phyloP scores from a whole-genome alignment of 2,329 filamentous ascomycete genomes.

The Magnaporthiopsis incrustans region DNA sequence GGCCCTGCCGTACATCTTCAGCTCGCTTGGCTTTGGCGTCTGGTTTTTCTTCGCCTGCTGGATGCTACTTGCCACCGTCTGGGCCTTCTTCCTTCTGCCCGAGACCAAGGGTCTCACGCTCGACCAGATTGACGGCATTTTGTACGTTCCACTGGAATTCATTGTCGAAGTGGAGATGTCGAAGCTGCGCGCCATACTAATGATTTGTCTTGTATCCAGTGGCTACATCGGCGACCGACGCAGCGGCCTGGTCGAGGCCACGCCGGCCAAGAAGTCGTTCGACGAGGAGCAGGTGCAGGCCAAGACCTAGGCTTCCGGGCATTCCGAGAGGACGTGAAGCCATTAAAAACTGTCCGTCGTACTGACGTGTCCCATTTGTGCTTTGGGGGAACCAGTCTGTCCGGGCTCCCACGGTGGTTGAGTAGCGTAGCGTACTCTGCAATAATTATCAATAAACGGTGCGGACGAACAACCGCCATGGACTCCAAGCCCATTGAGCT shows the following conservation, averaged over 20 bases:
- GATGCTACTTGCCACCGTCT: slow-evolving; percentile 39
- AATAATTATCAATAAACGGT: too few relatives aligned
- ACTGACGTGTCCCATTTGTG: too few relatives aligned
- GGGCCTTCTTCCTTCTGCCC: slow-evolving; percentile 43
- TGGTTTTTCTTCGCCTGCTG: slow-evolving; percentile 50
- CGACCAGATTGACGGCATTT: slow-evolving; percentile 38
- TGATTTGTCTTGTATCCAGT: not conserved
- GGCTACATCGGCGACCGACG: slow-evolving; percentile 4
- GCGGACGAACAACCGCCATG: too few relatives aligned
- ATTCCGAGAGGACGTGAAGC: not conserved
- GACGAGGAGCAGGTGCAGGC: not conserved
- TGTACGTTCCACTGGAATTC: slow-evolving; percentile 7
- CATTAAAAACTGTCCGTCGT: too few relatives aligned
- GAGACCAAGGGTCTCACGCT: slow-evolving; percentile 48
- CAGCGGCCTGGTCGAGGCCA: not conserved
- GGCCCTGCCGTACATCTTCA: slow-evolving; percentile 36
- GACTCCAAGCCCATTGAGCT: too few relatives aligned
- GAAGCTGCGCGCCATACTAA: not conserved
- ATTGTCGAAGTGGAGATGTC: not conserved
- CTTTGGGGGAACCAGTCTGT: too few relatives aligned
- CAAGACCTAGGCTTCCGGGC: not conserved
- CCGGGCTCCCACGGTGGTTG: too few relatives aligned
- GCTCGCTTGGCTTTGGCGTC: slow-evolving; percentile 36
- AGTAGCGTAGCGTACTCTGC: too few relatives aligned
- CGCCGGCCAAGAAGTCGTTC: slow-evolving; percentile 1